Conservation (phyloP, 371 early-diverging fungal genomes). For the Mucor lusitanicus region DNA sequence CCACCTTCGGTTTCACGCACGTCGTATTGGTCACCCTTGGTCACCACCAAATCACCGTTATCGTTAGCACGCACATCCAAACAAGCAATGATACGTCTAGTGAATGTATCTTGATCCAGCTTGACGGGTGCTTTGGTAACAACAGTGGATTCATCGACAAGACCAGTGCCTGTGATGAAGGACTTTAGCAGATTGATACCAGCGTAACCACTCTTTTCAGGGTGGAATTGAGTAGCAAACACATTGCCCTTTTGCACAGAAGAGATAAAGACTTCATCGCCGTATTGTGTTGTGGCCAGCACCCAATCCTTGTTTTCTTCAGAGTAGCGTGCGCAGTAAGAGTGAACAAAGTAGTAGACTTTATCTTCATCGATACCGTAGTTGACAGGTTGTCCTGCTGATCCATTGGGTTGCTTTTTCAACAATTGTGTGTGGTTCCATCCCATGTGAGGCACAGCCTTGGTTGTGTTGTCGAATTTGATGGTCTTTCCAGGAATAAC, state of each 20-base stretch:
- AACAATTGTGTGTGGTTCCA: conserved; percentile 82
- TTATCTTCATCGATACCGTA: conserved; percentile 51
- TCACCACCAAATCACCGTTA: conserved; percentile 94
- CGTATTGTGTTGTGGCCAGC: conserved; percentile 83
- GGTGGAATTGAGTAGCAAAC: conserved; percentile 97
- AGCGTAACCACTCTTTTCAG: conserved; percentile 94
- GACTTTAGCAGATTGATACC: conserved; percentile 82
- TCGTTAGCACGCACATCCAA: conserved; percentile 97
- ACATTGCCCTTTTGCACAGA: conserved; percentile 83
- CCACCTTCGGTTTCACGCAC: conserved; percentile 78
- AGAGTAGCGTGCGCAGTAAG: conserved; percentile 79
- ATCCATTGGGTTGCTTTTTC: conserved; percentile 31
- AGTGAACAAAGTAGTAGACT: conserved; percentile 96
- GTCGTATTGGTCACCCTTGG: conserved; percentile 98
- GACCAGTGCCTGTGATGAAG: conserved; percentile 69
- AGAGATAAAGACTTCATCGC: conserved; percentile 84
- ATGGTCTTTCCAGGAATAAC: conserved; percentile 75
- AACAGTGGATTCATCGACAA: conserved; percentile 32
- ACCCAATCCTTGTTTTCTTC: conserved; percentile 63
- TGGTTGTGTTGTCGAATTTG: conserved; percentile 67
- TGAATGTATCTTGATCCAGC: conserved; percentile 60
- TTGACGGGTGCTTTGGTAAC: conserved; percentile 29
- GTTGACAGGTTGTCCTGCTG: conserved; percentile 26
- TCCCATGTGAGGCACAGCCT: conserved; percentile 97
- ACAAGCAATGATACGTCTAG: conserved; percentile 94